Conservation (phyloP, 2,329 filamentous ascomycete species). For the Fonsecaea multimorphosa region DNA sequence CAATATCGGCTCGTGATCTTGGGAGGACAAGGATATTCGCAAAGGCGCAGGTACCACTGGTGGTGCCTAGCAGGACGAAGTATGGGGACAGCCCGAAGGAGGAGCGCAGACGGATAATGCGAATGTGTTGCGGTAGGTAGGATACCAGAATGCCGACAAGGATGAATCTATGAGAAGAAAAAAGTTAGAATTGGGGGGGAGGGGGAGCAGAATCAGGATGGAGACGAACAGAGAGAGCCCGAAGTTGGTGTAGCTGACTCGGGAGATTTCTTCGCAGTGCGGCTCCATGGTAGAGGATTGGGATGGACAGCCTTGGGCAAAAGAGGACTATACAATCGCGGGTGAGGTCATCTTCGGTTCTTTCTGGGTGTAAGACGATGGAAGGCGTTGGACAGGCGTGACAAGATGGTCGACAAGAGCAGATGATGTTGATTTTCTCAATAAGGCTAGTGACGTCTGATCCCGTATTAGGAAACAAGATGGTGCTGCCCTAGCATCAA, state of each 20-base stretch:
- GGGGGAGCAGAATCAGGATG: not conserved
- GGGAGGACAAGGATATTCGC: conserved; percentile 90
- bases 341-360: not conserved
- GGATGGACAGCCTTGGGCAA: not conserved
- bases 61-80: conserved; percentile 91
- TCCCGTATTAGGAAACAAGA: not conserved
- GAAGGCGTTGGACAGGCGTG: not conserved
- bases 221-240: conserved; percentile 34
- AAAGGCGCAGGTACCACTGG: conserved; percentile 85
- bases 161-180: conserved; percentile 63
- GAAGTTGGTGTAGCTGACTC: conserved; percentile 40
- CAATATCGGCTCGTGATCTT: conserved; percentile 80
- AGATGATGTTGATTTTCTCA: conserved; percentile 6
- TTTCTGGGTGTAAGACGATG: not conserved
- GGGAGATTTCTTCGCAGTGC: conserved; percentile 35
- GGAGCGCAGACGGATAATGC: conserved; percentile 82
- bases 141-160: conserved; percentile 87
- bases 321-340: not conserved
- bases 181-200: not conserved
- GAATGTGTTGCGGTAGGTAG: conserved; percentile 92
- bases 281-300: conserved; percentile 21
- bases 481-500: not conserved
- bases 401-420: not conserved
- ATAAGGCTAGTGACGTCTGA: not conserved
- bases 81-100: conserved; percentile 95